Conservation (phyloP, 176 grass and related monocot species). For the Neostapfia colusana region DNA sequence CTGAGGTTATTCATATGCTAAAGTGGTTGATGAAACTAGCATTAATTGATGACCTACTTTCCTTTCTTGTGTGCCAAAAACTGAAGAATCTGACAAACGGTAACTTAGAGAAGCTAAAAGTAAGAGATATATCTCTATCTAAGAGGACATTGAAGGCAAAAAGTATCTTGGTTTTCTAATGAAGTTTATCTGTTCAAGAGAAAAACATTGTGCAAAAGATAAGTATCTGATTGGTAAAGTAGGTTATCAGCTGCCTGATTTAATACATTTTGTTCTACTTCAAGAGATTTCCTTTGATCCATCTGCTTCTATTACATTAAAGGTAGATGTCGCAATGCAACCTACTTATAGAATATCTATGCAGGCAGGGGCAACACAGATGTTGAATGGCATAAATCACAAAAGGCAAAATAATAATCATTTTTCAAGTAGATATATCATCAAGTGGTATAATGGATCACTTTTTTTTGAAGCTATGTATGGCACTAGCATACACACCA, state of each 20-base stretch:
- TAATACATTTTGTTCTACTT: not conserved
- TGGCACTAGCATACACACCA: not conserved
- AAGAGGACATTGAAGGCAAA: slow-evolving; percentile 10
- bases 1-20: slow-evolving; percentile 17
- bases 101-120: slow-evolving; percentile 46
- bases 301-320: not conserved
- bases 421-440: slow-evolving; percentile 32
- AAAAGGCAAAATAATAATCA: slow-evolving; percentile 18
- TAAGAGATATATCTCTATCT: slow-evolving; percentile 23
- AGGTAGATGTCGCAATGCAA: not conserved
- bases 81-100: slow-evolving; percentile 39
- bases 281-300: not conserved
- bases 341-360: slow-evolving; percentile 19
- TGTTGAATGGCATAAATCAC: slow-evolving; percentile 33
- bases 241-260: no score
- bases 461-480: slow-evolving; percentile 7
- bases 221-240: not conserved
- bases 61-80: not conserved
- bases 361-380: slow-evolving; percentile 41
- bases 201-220: slow-evolving; percentile 8
- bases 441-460: slow-evolving; percentile 30
- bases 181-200: not conserved
- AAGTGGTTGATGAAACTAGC: slow-evolving; percentile 2
- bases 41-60: not conserved
- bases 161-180: slow-evolving; percentile 17